Base-by-base conservation (phyloP, 176 grass and related monocot species). In the Avena insularis region DNA sequence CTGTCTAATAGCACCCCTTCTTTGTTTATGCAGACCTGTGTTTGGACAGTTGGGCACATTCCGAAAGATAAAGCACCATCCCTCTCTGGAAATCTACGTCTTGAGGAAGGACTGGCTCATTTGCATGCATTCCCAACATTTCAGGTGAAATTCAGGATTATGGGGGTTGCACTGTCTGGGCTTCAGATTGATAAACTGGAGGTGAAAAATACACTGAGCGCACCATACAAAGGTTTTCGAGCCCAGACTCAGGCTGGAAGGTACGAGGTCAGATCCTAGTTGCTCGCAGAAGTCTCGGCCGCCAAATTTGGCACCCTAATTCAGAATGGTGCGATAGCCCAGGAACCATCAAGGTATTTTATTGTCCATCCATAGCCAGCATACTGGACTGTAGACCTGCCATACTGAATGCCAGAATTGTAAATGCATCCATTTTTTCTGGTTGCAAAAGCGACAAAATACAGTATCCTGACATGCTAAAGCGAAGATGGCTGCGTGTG, bases 121-220 rank as follows among this genome's bases (percentile, higher is more conserved):
- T 81, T 98, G 92, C 91, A 96, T 85, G 80, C 88, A 20, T 75
- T 91, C 69, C 96, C 93, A 61, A 81, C 82, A 54, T 93, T 96
- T 86, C 88, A 94, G 87, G 92, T 96, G 79, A 92, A 91, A 65
- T 98, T 98, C 81, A 98, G 74, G 71, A 96, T 98, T 61, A 94
- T 96, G 92, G 97, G 97, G 81, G 85, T 89, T 78, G 97, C 94
- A 3, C 65, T 98, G 56, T 96, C 97, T 16, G 94, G 93, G 16
- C 90, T 98, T 86, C 97, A 94, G 86, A 96, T 98, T 79, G 90
- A 98, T 89, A 98, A 93, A 47, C 69, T 98, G 85, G 97, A 98
- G 19, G 73, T 96, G 2, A 94, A 77, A 85, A 96, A 93, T 60
- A 90, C 87, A 67, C 70, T 90, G 29, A 88, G 20, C 19, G 84